phyloP scores from a whole-genome alignment of 73 alveolate genomes.

The Uronychia setigera region DNA sequence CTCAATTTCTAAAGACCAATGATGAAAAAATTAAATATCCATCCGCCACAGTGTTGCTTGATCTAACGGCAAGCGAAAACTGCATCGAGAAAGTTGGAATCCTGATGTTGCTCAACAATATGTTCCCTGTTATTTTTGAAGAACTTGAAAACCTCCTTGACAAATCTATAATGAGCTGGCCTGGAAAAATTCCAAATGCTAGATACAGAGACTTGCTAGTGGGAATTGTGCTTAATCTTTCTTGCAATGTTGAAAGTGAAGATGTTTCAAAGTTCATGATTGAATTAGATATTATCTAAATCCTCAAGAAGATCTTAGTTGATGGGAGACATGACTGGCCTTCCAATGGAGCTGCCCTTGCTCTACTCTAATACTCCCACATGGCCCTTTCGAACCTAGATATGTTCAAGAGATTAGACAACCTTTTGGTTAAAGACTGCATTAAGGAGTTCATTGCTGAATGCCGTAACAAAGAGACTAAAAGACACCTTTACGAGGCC shows the following conservation, averaged over 20 bases:
- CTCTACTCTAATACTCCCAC: conserved; percentile 43
- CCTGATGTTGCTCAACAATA: conserved; percentile 1
- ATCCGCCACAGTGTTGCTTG: conserved; percentile 63
- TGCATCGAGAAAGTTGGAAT: conserved; percentile 55
- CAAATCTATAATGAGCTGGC: conserved; percentile 13
- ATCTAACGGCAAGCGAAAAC: conserved; percentile 48
- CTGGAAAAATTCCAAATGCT: conserved; percentile 5
- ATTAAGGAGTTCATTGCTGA: conserved; percentile 19
- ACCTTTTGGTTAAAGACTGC: conserved; percentile 14
- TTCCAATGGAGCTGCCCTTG: conserved; percentile 62
- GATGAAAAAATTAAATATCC: conserved; percentile 46
- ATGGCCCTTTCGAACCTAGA: conserved; percentile 33
- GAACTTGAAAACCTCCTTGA: conserved; percentile 15
- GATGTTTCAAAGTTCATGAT: conserved; percentile 38
- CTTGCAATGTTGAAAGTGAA: conserved; percentile 62
- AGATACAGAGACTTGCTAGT: conserved; percentile 56
- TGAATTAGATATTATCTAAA: conserved; percentile 13
- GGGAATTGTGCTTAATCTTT: conserved; percentile 46
- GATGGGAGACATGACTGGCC: conserved; percentile 61
- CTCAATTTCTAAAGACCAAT: neutral
- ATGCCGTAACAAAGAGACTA: conserved; percentile 49
- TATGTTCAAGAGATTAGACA: conserved; percentile 21
- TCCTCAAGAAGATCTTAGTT: conserved; percentile 30
- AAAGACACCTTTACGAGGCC: conserved; percentile 45
- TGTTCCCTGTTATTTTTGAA: conserved; percentile 12